These are phyloP conservation scores for Irpex lacteus DNA, from an alignment of 1,284 basidiomycete genomes.

Conservation along the genomic window DNA sequence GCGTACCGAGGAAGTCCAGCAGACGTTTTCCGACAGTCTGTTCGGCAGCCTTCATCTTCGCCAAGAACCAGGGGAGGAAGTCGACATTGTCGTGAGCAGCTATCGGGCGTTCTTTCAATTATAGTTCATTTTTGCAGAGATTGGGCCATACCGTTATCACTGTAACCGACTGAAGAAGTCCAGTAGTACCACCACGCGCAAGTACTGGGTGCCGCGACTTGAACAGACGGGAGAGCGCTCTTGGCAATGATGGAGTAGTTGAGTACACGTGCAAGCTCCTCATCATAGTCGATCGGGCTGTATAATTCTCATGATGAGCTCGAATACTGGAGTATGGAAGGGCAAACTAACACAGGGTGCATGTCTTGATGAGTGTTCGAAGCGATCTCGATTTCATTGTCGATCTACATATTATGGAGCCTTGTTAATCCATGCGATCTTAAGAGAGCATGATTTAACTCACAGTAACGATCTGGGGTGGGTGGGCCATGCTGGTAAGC, in stretches of 20 bases:
- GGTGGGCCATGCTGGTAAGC: slow-evolving; percentile 41
- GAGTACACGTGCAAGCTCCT: slow-evolving; percentile 45
- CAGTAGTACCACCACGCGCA: slow-evolving; percentile 55
- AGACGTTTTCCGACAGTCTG: slow-evolving; percentile 35
- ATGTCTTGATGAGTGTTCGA: slow-evolving; percentile 49
- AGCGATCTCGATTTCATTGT: slow-evolving; percentile 56
- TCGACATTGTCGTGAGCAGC: slow-evolving; percentile 47
- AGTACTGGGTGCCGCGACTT: slow-evolving; percentile 45
- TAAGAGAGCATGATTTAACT: background rate
- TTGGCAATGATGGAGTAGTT: slow-evolving; percentile 40
- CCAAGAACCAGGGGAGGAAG: slow-evolving; percentile 52
- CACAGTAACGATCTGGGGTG: slow-evolving; percentile 39
- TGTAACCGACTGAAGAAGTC: slow-evolving; percentile 44
- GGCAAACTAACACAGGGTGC: slow-evolving; percentile 35
- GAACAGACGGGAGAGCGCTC: slow-evolving; percentile 38
- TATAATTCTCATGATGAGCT: background rate
- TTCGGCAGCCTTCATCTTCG: slow-evolving; percentile 40
- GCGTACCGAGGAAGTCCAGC: slow-evolving; percentile 41
- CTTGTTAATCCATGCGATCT: background rate
- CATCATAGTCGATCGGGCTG: slow-evolving; percentile 41
- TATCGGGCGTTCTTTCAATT: background rate
- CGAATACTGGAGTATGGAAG: background rate
- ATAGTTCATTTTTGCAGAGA: too few relatives aligned
- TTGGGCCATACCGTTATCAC: slow-evolving; percentile 32
- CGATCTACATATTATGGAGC: slow-evolving; percentile 25